These are phyloP conservation scores for Aspergillus latus DNA, from an alignment of 2,329 filamentous ascomycete species.

Conservation along the genomic window DNA sequence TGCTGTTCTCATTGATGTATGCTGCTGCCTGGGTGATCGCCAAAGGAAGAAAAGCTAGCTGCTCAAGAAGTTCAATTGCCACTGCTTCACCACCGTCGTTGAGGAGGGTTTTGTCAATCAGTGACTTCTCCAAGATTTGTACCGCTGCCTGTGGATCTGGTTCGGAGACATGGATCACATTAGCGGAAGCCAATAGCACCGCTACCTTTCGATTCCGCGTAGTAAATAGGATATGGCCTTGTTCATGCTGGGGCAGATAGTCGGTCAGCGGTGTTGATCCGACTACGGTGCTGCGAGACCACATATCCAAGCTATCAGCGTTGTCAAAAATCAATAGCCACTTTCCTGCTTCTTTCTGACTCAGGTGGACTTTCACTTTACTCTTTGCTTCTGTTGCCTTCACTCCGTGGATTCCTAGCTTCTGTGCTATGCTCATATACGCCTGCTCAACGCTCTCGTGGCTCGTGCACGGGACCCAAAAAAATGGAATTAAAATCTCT, in stretches of 20 bases:
- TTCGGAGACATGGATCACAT: not conserved
- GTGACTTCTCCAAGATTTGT: not conserved
- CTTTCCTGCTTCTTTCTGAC: constrained; percentile 5
- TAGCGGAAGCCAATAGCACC: constrained; percentile 16
- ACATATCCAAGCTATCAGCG: constrained; percentile 23
- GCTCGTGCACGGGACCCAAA: constrained; percentile 32
- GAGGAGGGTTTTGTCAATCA: constrained; percentile 8
- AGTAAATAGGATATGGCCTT: constrained; percentile 30
- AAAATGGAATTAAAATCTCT: constrained; percentile 22
- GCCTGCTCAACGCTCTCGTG: constrained; percentile 18
- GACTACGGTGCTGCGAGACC: not conserved
- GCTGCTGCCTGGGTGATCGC: constrained; percentile 28
- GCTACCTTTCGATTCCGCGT: constrained; percentile 23
- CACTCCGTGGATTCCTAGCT: constrained; percentile 3
- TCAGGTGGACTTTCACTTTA: constrained; percentile 15
- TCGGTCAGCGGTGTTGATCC: constrained; percentile 1
- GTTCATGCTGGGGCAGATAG: constrained; percentile 20
- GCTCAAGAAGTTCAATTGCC: constrained; percentile 15
- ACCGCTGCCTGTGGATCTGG: not conserved
- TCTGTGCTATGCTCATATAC: constrained; percentile 12
- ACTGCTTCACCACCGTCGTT: constrained; percentile 6
- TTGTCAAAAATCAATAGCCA: constrained; percentile 30
- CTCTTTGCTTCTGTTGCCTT: constrained; percentile 11
- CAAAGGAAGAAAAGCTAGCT: constrained; percentile 26
- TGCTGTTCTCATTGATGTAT: constrained; percentile 22